These are phyloP conservation scores for Candida orba DNA, from an alignment of 805 yeast genomes.

Conservation along the genomic window DNA sequence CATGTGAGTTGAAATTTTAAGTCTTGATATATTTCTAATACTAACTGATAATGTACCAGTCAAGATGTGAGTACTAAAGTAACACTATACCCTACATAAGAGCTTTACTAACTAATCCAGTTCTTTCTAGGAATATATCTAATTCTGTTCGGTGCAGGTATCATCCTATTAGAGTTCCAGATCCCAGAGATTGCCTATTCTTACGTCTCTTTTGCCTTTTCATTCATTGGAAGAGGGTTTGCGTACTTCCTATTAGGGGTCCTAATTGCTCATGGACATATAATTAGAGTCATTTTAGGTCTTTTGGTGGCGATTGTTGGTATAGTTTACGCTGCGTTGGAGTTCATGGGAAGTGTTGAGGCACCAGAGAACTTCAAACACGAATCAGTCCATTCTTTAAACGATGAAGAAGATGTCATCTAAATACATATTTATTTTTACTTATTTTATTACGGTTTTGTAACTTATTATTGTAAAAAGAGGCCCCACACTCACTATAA, in stretches of 20 bases:
- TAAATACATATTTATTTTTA: neutral
- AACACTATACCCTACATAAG: too few species aligned
- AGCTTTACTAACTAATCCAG: neutral
- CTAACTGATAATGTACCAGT: neutral
- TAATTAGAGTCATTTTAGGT: constrained; percentile 52
- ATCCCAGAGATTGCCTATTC: constrained; percentile 52
- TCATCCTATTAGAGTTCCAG: constrained; percentile 36
- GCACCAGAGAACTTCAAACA: constrained; percentile 78
- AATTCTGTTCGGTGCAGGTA: constrained; percentile 44
- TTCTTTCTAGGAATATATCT: constrained; percentile 56
- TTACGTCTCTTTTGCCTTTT: constrained; percentile 54
- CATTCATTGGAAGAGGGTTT: constrained; percentile 68
- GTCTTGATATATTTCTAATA: too few species aligned
- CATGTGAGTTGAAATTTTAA: too few species aligned
- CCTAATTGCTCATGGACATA: constrained; percentile 42
- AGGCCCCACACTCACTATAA: too few species aligned
- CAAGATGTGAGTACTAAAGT: neutral
- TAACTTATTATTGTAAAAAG: neutral
- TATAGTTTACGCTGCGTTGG: constrained; percentile 49
- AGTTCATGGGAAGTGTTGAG: constrained; percentile 65
- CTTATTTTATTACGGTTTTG: neutral
- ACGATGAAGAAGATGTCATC: constrained; percentile 30
- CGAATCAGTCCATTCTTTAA: constrained; percentile 30
- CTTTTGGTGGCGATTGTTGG: constrained; percentile 56
- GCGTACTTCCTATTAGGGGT: constrained; percentile 48